These are phyloP conservation scores for Arachis hypogaea DNA, from an alignment of 306 rosid species.

Conservation along the genomic window DNA sequence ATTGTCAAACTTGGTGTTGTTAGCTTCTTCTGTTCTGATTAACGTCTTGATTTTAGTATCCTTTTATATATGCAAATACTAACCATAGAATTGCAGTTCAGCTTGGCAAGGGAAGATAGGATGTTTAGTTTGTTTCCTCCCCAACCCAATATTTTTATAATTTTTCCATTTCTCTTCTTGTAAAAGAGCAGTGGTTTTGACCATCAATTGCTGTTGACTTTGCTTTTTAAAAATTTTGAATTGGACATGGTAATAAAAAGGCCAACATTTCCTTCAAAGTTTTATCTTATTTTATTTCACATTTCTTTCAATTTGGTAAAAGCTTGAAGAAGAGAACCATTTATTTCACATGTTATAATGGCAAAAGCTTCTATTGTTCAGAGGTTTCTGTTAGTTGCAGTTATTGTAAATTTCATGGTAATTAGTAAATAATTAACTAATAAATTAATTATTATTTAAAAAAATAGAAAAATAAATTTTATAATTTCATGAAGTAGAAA, in stretches of 20 bases:
- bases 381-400: too few relatives aligned
- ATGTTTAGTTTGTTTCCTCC: too few relatives aligned
- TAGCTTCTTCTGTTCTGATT: constrained; percentile 1
- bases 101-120: background rate
- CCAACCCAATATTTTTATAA: background rate
- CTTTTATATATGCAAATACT: background rate
- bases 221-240: constrained; percentile 1
- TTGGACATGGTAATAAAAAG: constrained; percentile 28
- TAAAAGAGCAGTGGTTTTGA: constrained; percentile 3
- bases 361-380: too few relatives aligned
- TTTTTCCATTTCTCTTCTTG: constrained; percentile 11
- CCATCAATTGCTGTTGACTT: constrained; percentile 12
- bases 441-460: too few relatives aligned
- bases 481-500: too few relatives aligned
- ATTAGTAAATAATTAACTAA: too few relatives aligned
- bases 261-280: background rate
- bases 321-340: constrained; percentile 89
- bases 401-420: too few relatives aligned
- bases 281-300: constrained; percentile 10
- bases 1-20: constrained; percentile 26
- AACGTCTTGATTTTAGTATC: constrained; percentile 11
- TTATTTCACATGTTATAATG: too few relatives aligned
- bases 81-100: constrained; percentile 3
- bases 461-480: too few relatives aligned
- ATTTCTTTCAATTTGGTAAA: constrained; percentile 83